These are phyloP conservation scores for Atkinsonella hypoxylon DNA, from an alignment of 2,329 filamentous ascomycete genomes.

Conservation along the genomic window DNA sequence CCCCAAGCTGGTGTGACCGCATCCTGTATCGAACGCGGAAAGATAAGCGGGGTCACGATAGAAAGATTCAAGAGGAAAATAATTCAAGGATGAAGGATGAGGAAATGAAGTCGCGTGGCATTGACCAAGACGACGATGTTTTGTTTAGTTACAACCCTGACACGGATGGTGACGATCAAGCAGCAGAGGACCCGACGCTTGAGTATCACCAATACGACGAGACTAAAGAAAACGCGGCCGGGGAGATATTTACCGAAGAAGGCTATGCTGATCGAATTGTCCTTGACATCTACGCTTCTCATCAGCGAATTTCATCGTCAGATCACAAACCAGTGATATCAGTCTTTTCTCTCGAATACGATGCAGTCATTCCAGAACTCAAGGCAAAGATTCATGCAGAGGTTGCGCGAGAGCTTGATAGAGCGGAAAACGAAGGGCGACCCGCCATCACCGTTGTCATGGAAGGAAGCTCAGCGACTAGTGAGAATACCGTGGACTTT, in stretches of 20 bases:
- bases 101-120: conserved; percentile 71
- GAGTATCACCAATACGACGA: conserved; percentile 51
- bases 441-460: conserved; percentile 75
- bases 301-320: conserved; percentile 81
- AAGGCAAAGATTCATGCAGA: conserved; percentile 78
- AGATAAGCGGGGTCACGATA: conserved; percentile 55
- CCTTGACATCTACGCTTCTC: conserved; percentile 64
- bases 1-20: conserved; percentile 94
- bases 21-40: conserved; percentile 73
- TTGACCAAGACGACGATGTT: conserved; percentile 72
- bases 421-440: conserved; percentile 80
- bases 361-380: conserved; percentile 73
- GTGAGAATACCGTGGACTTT: conserved; percentile 57
- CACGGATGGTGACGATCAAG: conserved; percentile 44
- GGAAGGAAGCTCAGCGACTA: conserved; percentile 39
- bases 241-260: conserved; percentile 43
- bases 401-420: conserved; percentile 77
- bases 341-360: conserved; percentile 73
- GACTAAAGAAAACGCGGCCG: conserved; percentile 27
- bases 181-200: conserved; percentile 21
- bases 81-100: conserved; percentile 62
- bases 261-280: conserved; percentile 42
- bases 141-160: conserved; percentile 87
- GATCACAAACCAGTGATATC: conserved; percentile 90
- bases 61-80: conserved; percentile 49